Evolutionary conservation across 176 grass and related monocot genomes (phyloP).

Genomic region (Avena sativa): DNA sequence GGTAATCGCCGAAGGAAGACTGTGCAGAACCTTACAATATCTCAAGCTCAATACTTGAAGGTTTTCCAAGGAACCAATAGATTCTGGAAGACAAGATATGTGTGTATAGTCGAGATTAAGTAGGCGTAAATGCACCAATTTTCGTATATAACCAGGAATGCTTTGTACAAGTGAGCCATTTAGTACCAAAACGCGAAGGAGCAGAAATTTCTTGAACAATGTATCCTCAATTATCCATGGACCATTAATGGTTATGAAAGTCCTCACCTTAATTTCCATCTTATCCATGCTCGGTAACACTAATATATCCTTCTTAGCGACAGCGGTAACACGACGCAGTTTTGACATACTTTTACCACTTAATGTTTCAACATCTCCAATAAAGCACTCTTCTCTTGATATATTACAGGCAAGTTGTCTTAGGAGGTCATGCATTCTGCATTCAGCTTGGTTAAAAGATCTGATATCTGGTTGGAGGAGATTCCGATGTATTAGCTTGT

Average conservation of each 20-base stretch:
- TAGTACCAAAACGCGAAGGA: conserved; percentile 33
- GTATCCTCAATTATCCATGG: conserved; percentile 13
- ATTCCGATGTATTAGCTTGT: conserved; percentile 40
- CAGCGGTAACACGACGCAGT: neutral
- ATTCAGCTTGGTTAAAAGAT: fast-evolving
- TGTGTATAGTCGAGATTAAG: neutral
- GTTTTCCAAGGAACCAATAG: conserved; percentile 24
- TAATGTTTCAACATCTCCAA: conserved; percentile 18
- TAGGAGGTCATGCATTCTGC: conserved; percentile 50
- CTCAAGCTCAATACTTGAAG: conserved; percentile 37
- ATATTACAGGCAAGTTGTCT: conserved; percentile 42
- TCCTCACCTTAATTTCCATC: neutral
- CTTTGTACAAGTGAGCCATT: neutral
- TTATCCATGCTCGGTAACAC: neutral
- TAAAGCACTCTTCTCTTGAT: conserved; percentile 15
- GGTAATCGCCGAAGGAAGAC: neutral
- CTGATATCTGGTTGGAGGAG: neutral
- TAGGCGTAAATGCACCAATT: neutral
- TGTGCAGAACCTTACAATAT: neutral
- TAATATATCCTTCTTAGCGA: neutral
- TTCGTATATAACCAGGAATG: neutral
- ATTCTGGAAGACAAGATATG: conserved; percentile 22
- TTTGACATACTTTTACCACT: neutral
- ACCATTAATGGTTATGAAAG: neutral
- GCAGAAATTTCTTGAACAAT: neutral